phyloP scores from a whole-genome alignment of 23 red algal genomes.

The Gracilaria gracilis region DNA sequence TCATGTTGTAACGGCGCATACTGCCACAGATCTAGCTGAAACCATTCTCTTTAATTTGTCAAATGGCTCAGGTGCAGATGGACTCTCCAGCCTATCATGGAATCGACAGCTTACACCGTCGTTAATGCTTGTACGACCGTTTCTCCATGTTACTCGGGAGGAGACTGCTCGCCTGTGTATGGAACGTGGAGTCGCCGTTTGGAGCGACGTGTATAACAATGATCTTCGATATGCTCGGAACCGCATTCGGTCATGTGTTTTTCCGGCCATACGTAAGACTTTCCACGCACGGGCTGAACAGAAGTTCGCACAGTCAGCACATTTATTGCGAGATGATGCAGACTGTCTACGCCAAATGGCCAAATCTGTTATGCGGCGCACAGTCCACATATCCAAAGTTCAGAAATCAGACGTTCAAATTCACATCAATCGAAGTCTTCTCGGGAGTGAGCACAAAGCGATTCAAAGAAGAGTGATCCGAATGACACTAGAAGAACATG shows the following conservation, averaged over 20 bases:
- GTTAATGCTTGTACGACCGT: constrained; percentile 62
- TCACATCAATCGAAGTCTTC: constrained; percentile 27
- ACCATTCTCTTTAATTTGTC: constrained; percentile 69
- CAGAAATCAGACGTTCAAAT: constrained; percentile 12
- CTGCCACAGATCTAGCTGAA: constrained; percentile 71
- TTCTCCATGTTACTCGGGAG: constrained; percentile 58
- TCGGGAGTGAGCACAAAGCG: constrained; percentile 22
- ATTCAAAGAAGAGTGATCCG: constrained; percentile 61
- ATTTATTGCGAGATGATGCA: constrained; percentile 64
- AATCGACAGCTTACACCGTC: constrained; percentile 3
- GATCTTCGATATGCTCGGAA: constrained; percentile 62
- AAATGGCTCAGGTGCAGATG: constrained; percentile 63
- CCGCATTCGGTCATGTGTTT: constrained; percentile 42
- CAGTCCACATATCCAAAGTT: neutral
- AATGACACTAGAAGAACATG: constrained; percentile 33
- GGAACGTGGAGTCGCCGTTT: constrained; percentile 55
- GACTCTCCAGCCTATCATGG: constrained; percentile 59
- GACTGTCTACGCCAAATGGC: constrained; percentile 23
- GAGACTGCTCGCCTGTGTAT: constrained; percentile 63
- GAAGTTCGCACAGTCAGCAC: constrained; percentile 41
- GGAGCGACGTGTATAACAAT: constrained; percentile 71
- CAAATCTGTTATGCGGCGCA: constrained; percentile 1
- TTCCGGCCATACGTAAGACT: constrained; percentile 43
- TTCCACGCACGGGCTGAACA: constrained; percentile 52
- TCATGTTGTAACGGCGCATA: constrained; percentile 59